Conservation (phyloP, 2,329 filamentous ascomycete species). For the Stemphylium beticola region DNA sequence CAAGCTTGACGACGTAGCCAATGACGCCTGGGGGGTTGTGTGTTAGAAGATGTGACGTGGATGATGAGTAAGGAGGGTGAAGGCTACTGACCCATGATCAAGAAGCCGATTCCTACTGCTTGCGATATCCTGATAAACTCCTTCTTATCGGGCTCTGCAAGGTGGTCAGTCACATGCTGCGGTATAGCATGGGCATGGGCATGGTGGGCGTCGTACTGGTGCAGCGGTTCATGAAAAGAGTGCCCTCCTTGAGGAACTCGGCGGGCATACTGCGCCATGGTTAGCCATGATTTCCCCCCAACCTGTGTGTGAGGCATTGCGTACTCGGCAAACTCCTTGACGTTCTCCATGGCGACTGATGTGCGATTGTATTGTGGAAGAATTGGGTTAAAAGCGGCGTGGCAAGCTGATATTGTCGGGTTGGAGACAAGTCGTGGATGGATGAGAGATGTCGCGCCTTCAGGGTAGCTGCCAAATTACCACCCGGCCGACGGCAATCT, state of each 20-base stretch:
- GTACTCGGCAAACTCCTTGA: constrained; percentile 72
- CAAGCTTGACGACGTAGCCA: constrained; percentile 60
- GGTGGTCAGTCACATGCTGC: constrained; percentile 33
- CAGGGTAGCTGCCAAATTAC: constrained; percentile 24
- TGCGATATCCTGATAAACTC: constrained; percentile 56
- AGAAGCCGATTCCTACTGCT: constrained; percentile 60
- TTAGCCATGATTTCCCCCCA: constrained; percentile 23
- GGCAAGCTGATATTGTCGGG: neutral
- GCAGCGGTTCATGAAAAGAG: constrained; percentile 58
- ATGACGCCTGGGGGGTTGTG: constrained; percentile 49
- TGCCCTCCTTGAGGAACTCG: constrained; percentile 55
- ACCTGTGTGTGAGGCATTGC: constrained; percentile 8
- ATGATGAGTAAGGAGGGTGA: neutral
- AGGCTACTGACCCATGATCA: constrained; percentile 53
- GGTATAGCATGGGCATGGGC: no score
- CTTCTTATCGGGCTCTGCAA: constrained; percentile 51
- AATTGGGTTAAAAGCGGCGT: constrained; percentile 11
- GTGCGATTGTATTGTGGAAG: constrained; percentile 1
- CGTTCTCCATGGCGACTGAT: constrained; percentile 66
- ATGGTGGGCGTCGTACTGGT: constrained; percentile 44
- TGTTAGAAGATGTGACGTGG: constrained; percentile 1
- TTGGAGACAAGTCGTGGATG: constrained; percentile 3
- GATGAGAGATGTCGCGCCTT: constrained; percentile 21
- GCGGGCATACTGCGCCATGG: constrained; percentile 43
- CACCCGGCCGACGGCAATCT: constrained; percentile 34